A percentile compares a stretch with the other conserved stretches of the same genome.
Conservation (phyloP, 1,284 basidiomycete genomes). For the Cryptococcus hybrid region DNA sequence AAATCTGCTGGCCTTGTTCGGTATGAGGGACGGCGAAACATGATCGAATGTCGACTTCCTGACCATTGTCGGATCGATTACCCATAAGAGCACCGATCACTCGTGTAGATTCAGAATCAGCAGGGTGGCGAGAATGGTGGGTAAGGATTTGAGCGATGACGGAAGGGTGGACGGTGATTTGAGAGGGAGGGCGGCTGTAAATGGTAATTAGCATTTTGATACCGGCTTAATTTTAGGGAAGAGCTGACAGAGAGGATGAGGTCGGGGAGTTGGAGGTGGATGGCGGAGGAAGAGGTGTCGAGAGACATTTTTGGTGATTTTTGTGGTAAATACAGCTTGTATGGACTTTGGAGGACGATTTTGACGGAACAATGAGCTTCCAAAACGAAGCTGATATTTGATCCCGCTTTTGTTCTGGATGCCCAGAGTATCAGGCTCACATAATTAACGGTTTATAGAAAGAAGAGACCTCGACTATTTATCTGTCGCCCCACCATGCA, state of each 20-base stretch:
- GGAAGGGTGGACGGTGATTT: constrained; percentile 83
- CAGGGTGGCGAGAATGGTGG: constrained; percentile 86
- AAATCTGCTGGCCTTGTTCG: constrained; percentile 88
- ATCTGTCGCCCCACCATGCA: no score
- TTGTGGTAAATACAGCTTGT: neutral
- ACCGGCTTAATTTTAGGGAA: neutral
- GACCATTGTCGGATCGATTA: constrained; percentile 65
- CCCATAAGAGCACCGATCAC: constrained; percentile 97
- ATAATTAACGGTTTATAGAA: no score
- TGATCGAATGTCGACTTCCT: constrained; percentile 68
- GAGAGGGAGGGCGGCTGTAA: constrained; percentile 61
- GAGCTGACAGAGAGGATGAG: constrained; percentile 28
- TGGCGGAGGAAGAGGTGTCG: constrained; percentile 45
- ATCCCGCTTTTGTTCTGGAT: neutral
- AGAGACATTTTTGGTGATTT: constrained; percentile 40
- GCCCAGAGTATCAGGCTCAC: no score
- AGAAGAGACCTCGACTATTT: no score
- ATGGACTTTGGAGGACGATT: neutral
- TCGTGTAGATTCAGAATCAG: constrained; percentile 57
- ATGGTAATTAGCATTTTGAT: constrained; percentile 1
- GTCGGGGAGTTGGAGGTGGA: constrained; percentile 48
- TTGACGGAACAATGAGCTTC: constrained; percentile 5
- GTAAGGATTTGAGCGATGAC: constrained; percentile 95
- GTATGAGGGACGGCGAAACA: constrained; percentile 87
- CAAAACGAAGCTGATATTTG: constrained; percentile 7